These are phyloP conservation scores for Aureobasidium subglaciale DNA, from an alignment of 2,329 filamentous ascomycete genomes.

Conservation along the genomic window DNA sequence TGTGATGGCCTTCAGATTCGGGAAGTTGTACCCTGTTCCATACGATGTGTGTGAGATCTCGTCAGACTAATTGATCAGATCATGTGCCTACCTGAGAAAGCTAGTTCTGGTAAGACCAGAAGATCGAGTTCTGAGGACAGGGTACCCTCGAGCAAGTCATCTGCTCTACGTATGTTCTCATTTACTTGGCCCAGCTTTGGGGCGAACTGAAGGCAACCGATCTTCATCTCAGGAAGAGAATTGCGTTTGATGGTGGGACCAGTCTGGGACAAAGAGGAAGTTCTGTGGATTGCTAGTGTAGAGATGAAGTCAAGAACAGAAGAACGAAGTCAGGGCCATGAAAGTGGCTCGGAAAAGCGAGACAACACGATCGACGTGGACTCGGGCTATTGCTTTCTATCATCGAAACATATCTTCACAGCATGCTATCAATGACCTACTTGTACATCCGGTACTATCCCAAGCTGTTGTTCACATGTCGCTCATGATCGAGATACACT, in stretches of 20 bases:
- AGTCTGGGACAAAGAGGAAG: too few species aligned
- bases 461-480: background rate
- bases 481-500: background rate
- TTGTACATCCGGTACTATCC: background rate
- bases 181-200: constrained; percentile 63
- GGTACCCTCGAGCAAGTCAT: constrained; percentile 50
- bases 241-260: background rate
- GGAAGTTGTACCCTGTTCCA: constrained; percentile 66
- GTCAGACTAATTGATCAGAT: background rate
- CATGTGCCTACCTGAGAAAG: constrained; percentile 55
- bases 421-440: background rate
- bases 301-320: background rate
- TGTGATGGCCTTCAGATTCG: constrained; percentile 57
- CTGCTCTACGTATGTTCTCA: constrained; percentile 63
- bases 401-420: background rate
- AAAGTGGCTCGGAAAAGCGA: background rate
- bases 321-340: background rate
- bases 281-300: background rate
- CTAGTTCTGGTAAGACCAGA: constrained; percentile 67
- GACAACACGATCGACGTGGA: background rate
- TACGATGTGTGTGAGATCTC: background rate
- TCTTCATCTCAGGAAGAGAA: too few species aligned
- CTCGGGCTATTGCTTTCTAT: too few species aligned
- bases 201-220: constrained; percentile 65
- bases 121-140: constrained; percentile 50